Percentiles rank a stretch among this genome's conserved stretches.
Conservation (phyloP, 805 yeast species). For the Cyberlindnera bimundalis region DNA sequence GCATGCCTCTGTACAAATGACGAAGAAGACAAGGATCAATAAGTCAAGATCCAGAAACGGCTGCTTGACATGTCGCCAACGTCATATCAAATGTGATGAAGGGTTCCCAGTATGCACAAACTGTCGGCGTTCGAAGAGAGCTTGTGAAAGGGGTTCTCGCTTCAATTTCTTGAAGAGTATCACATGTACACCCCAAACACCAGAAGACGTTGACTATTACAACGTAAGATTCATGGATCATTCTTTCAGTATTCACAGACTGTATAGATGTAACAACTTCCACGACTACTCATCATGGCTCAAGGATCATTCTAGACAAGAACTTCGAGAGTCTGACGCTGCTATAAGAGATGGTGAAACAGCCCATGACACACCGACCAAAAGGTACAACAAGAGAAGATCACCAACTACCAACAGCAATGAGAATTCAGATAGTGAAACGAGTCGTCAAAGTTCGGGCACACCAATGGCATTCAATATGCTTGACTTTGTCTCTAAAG, state of each 20-base stretch:
- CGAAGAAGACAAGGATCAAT: conserved; percentile 6
- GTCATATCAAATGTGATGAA: conserved; percentile 64
- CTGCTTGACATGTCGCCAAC: conserved; percentile 55
- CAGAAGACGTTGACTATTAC: neutral
- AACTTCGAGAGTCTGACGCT: conserved; percentile 19
- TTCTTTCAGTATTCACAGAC: conserved; percentile 20
- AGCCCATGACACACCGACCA: conserved; percentile 2
- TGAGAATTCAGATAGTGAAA: conserved; percentile 16
- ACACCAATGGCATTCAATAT: conserved; percentile 6
- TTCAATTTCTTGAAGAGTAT: conserved; percentile 39
- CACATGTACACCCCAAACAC: conserved; percentile 15
- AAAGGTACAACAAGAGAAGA: neutral
- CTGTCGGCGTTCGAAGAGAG: conserved; percentile 44
- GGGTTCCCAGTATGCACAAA: conserved; percentile 51
- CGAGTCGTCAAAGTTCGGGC: conserved; percentile 7
- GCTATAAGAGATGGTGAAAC: conserved; percentile 14
- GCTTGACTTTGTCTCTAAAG: conserved; percentile 9
- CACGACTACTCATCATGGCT: conserved; percentile 23
- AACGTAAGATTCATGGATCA: conserved; percentile 20
- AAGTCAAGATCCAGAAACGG: conserved; percentile 37
- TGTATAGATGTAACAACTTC: conserved; percentile 15
- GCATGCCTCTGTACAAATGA: neutral
- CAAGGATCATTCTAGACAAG: conserved; percentile 14
- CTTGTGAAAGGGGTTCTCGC: conserved; percentile 45
- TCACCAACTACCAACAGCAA: neutral